Percentiles rank a stretch among this genome's conserved stretches.
These are phyloP conservation scores for Amanita pseudoporphyria DNA, from an alignment of 768 basidiomycete genomes.

Conservation along the genomic window DNA sequence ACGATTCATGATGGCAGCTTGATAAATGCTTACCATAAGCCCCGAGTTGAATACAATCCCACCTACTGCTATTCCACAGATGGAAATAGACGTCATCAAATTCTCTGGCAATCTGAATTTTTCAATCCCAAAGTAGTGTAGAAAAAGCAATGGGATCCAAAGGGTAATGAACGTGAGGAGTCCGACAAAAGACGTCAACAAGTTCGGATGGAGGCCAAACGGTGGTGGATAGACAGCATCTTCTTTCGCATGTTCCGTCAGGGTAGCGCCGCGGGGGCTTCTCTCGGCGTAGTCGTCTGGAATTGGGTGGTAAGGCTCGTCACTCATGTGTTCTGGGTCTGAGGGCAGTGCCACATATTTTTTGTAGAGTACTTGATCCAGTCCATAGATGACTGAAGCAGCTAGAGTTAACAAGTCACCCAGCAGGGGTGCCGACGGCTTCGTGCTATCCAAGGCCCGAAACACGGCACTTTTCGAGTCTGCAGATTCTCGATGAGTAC, in stretches of 20 bases:
- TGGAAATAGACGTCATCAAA: slow-evolving; percentile 32
- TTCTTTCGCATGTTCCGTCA: slow-evolving; percentile 1
- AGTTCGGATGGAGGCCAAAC: slow-evolving; percentile 78
- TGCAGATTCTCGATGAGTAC: slow-evolving; percentile 17
- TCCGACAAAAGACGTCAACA: slow-evolving; percentile 76
- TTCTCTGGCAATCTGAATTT: slow-evolving; percentile 55
- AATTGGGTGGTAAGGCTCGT: slow-evolving; percentile 36
- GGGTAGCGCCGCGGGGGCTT: slow-evolving; percentile 9
- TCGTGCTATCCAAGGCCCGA: slow-evolving; percentile 12
- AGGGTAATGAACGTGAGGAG: slow-evolving; percentile 61
- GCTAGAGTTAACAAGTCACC: slow-evolving; percentile 69
- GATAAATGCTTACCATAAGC: slow-evolving; percentile 57
- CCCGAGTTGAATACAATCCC: slow-evolving; percentile 82
- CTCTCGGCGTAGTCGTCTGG: slow-evolving; percentile 25
- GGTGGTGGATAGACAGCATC: slow-evolving; percentile 46
- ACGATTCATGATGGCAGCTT: neutral
- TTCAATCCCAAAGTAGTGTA: slow-evolving; percentile 61
- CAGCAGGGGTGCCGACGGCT: slow-evolving; percentile 45
- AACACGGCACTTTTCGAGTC: slow-evolving; percentile 9
- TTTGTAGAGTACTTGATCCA: slow-evolving; percentile 85
- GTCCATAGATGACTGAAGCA: slow-evolving; percentile 62
- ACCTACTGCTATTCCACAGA: slow-evolving; percentile 57
- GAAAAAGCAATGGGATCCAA: slow-evolving; percentile 71
- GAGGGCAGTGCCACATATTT: slow-evolving; percentile 60
- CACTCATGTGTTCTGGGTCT: slow-evolving; percentile 42